phyloP scores from a whole-genome alignment of 169 alveolate species.

The Eimeria sp. region DNA sequence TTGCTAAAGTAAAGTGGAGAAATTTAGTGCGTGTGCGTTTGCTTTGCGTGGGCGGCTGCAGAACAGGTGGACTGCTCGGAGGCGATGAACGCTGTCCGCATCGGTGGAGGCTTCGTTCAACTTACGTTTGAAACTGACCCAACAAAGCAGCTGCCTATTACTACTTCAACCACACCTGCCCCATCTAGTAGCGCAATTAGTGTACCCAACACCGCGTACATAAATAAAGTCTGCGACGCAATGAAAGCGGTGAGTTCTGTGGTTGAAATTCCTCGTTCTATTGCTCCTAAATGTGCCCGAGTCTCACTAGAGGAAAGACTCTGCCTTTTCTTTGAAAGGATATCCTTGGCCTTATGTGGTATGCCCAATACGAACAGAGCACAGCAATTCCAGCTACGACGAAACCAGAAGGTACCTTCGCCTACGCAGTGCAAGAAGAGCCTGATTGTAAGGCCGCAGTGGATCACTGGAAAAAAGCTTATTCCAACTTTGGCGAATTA shows the following conservation, averaged over 20 bases:
- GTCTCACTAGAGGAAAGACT: not conserved
- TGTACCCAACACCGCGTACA: too few relatives aligned
- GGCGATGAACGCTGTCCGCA: not conserved
- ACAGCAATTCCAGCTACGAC: not conserved
- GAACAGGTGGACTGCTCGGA: not conserved
- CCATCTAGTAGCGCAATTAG: too few relatives aligned
- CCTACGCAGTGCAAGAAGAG: not conserved
- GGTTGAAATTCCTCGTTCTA: not conserved
- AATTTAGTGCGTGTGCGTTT: too few relatives aligned
- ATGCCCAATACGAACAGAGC: not conserved
- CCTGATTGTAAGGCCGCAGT: slow-evolving; percentile 4
- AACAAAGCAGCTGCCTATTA: not conserved
- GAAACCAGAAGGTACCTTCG: not conserved
- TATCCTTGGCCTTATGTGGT: not conserved
- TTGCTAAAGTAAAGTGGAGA: too few relatives aligned
- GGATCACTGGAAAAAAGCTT: not conserved
- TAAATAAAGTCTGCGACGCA: not conserved
- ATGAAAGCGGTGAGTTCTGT: not conserved
- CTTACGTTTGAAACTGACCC: not conserved
- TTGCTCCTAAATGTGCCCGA: not conserved
- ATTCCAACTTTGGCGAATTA: not conserved
- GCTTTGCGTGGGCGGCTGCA: not conserved
- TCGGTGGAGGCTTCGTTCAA: not conserved
- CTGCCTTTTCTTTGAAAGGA: not conserved
- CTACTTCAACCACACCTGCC: not conserved